Base-by-base conservation (phyloP, 805 yeast species). In the Yarrowia deformans region DNA sequence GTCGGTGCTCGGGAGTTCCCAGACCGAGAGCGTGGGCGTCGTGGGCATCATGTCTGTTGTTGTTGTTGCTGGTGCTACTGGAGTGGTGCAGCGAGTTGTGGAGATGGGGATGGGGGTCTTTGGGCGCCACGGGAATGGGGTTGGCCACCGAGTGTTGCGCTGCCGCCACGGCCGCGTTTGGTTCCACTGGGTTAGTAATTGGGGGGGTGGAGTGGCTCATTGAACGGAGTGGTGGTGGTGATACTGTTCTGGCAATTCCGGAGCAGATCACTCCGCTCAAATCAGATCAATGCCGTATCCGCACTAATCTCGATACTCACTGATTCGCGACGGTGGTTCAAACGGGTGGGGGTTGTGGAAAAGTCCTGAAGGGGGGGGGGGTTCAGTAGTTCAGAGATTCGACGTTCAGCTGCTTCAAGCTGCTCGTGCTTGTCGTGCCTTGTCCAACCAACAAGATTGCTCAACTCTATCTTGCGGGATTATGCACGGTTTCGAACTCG, bases 401-500 rank as follows among this genome's bases (percentile, higher is more conserved):
- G 40, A 16, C 32, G 55, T 32, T 49, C 55, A 13, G 18, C 42
- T 12, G 35, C 39, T 50, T 4, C 23, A 4, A n/a, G n/a, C n/a
- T n/a, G 29, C 29, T 23, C 29, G 29, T 23, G 29, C 29, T 23
- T 23, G 29, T 23, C 29, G 29, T 23, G 29, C 29, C 29, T 23
- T 18, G 40, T 35, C 40, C 35, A 13, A 56, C 48, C 32, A 43
- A 42, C 52, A 60, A 43, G 66, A 60, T 60, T 60, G 66, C 66
- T 60, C 50, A 60, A 60, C 66, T 45, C 18, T 39, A 60, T 60
- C 66, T 43, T 60, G 66, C 66, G 66, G 66, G 52, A 60, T 60
- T 60, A 60, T 43, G 61, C 58, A 55, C 56, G 60, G 34, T 16
- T 18, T 12, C 8, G 40, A 23, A 23, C 37, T 34, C 8, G 55